Conservation (phyloP, 1,139 yeast species). For the Protomyces pachydermus region DNA sequence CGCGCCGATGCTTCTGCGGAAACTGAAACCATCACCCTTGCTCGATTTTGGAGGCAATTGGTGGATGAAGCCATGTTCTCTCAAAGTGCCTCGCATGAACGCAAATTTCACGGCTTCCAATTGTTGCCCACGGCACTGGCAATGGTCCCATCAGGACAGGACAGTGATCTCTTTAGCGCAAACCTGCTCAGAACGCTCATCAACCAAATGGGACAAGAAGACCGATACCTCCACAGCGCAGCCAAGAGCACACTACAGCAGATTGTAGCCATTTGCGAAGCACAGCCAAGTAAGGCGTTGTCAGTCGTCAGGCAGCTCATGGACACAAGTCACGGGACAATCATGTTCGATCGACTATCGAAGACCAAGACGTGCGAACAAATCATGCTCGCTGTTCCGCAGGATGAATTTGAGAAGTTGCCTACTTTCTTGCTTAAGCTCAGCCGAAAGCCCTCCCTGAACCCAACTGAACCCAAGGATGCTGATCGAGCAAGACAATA, state of each 20-base stretch:
- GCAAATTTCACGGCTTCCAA: constrained; percentile 83
- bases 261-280: background rate
- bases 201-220: constrained; percentile 67
- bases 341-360: constrained; percentile 69
- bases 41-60: constrained; percentile 74
- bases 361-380: constrained; percentile 63
- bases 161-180: constrained; percentile 54
- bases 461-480: constrained; percentile 38
- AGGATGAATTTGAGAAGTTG: constrained; percentile 37
- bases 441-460: constrained; percentile 32
- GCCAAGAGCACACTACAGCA: constrained; percentile 43
- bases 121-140: constrained; percentile 54
- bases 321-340: background rate
- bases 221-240: constrained; percentile 62
- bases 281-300: constrained; percentile 4
- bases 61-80: constrained; percentile 78
- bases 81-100: constrained; percentile 71
- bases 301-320: background rate
- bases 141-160: constrained; percentile 38
- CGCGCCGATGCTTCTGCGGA: constrained; percentile 18
- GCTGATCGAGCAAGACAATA: constrained; percentile 55
- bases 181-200: constrained; percentile 70
- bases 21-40: constrained; percentile 43
- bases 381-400: constrained; percentile 39
- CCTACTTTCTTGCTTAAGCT: constrained; percentile 39